Percentiles rank a stretch among this genome's conserved stretches.
These are phyloP conservation scores for Amyloporia xantha DNA, from an alignment of 768 basidiomycete species.

Conservation along the genomic window DNA sequence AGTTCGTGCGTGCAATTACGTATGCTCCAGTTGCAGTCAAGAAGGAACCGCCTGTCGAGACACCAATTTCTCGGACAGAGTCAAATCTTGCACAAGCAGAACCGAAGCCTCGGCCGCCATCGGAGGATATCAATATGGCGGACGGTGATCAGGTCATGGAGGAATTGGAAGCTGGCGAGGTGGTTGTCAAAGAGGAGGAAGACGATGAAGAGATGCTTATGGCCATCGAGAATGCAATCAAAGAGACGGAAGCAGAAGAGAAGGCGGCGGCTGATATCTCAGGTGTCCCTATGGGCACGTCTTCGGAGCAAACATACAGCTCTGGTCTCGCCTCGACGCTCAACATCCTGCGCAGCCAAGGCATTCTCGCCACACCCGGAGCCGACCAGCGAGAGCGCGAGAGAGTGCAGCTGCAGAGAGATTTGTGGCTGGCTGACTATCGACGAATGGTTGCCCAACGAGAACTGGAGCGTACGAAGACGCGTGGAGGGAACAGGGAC, in stretches of 20 bases:
- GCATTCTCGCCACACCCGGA: constrained; percentile 63
- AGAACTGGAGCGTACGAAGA: constrained; percentile 71
- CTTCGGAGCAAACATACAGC: constrained; percentile 71
- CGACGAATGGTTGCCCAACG: constrained; percentile 68
- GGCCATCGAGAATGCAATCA: constrained; percentile 64
- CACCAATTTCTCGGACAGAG: constrained; percentile 11
- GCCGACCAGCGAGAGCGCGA: constrained; percentile 73
- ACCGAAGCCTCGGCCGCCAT: constrained; percentile 31
- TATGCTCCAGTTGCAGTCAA: constrained; percentile 47
- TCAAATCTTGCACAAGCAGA: constrained; percentile 12
- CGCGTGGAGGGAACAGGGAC: constrained; percentile 79
- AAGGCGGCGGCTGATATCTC: constrained; percentile 26
- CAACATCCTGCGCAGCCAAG: constrained; percentile 84
- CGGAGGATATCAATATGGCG: constrained; percentile 45
- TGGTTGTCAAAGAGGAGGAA: constrained; percentile 74
- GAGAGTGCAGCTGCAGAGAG: constrained; percentile 72
- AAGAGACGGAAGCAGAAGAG: constrained; percentile 54
- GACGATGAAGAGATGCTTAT: constrained; percentile 72
- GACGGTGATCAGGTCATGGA: constrained; percentile 56
- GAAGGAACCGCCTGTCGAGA: constrained; percentile 22
- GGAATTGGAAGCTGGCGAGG: constrained; percentile 79
- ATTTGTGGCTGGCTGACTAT: constrained; percentile 87
- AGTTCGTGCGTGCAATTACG: constrained; percentile 85
- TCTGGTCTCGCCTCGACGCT: constrained; percentile 87
- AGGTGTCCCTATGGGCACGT: constrained; percentile 50